Base-by-base conservation (phyloP, 345 rosid species). In the Zanthoxylum bungeanum region DNA sequence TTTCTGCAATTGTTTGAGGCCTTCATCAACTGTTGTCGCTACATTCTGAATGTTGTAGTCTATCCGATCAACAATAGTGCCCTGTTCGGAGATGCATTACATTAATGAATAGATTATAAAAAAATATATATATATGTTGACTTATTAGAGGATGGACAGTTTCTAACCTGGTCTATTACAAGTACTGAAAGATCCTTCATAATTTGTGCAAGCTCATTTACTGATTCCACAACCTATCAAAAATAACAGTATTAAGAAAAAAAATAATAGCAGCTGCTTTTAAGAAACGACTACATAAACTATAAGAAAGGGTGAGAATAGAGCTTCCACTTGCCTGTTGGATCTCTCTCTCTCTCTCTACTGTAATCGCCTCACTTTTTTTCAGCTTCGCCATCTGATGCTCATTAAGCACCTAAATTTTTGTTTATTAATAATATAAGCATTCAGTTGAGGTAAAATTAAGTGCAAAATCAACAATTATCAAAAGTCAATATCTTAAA, bases 121-220 rank as follows among this genome's bases (percentile, higher is more conserved):
- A 34, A 60, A 27, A n/a, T n/a, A n/a, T n/a, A n/a, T n/a, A n/a
- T n/a, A n/a, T n/a, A n/a, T n/a, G 46, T 5, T 9, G 19, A 79
- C 60, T 55, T 5, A 25, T 16, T 34, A 17, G 10, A 33, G 25
- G 37, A 27, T 39, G 69, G 39, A 60, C 66, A 70, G 61, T 40
- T 56, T 37, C 73, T 73, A 72, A 96, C 99, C 97, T 96, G 99
- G 75, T 96, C 99, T 82, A 96, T 96, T 53, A 96, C 96, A 55
- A 96, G 97, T 49, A 91, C 89, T 0, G 99, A 96, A 37, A 96
- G 85, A 83, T 96, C 99, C 80, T 93, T 96, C 99, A 96, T 93
- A 64, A 96, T 89, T 82, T 93, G 99, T 67, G 98, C 99, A 39
- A 96, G 96, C 77, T 96, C 99, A 42, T 86, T 88, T 75, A 96